Base-by-base conservation (phyloP, 768 basidiomycete species). In the Boletus insuetus region DNA sequence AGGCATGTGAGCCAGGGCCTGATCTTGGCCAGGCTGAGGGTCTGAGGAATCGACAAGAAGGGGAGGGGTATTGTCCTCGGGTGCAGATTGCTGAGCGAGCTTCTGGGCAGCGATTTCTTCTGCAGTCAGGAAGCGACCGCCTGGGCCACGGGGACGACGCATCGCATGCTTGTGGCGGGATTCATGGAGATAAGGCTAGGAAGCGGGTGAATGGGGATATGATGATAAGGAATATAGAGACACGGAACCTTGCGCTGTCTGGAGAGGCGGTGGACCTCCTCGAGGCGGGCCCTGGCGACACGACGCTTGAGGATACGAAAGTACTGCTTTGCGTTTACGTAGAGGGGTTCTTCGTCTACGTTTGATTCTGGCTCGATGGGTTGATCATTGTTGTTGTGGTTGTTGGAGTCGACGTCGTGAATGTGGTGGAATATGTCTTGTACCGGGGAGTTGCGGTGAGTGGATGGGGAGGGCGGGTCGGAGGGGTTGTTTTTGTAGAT, bases 301-400 rank as follows among this genome's bases (percentile, higher is more conserved):
- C 97, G 82, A 59, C 97, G 82, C 77, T 98, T 98, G 73, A 99
- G 83, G 65, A 99, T 98, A 69, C 97, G 91, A 65, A 95, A 94
- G 71, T 98, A 99, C 74, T 99, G 97, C 70, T 99, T 99, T 56
- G 97, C 96, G 65, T 99, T 99, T 55, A 99, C 97, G 75, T 98
- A 98, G 62, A 99, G 86, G 26, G 97, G 96, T 71, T 99, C 96
- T 60, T 98, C 94, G 74, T 98, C 95, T 64, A 91, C 79, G 55
- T 72, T 73, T 5, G 62, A 37, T 56, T 78, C 79, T 16, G 48
- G 42, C 19, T 77, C 69, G 49, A 73, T 65, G 54, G 64, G 60
- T 58, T 69, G 64, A 32, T 73, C 67, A 16, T 26, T 42, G 44
- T 26, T 42, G 44, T 19, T 37, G 55, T 22, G 19, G 35, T 31